phyloP scores from a whole-genome alignment of 768 basidiomycete genomes.

The Pilatotrama ljubarskyi region DNA sequence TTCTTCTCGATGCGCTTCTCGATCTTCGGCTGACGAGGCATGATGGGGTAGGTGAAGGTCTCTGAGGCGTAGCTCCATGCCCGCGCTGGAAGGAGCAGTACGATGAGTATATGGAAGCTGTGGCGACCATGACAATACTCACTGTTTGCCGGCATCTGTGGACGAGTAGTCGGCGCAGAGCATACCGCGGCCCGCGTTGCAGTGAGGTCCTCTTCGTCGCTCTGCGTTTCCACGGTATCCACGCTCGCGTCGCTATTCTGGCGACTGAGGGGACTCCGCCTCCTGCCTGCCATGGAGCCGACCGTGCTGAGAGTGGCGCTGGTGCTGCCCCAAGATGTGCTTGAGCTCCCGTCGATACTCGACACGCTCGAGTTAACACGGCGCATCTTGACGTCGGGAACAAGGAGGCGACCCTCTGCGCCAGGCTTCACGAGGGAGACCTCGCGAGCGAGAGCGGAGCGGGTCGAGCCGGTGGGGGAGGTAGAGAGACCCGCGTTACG shows the following conservation, averaged over 20 bases:
- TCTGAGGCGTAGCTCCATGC: conserved; percentile 76
- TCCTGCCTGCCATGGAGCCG: conserved; percentile 17
- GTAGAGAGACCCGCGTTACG: conserved; percentile 28
- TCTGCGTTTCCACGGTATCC: conserved; percentile 29
- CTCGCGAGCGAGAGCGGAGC: conserved; percentile 36
- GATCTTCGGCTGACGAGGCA: conserved; percentile 56
- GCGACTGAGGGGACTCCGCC: conserved; percentile 42
- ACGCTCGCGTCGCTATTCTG: conserved; percentile 43
- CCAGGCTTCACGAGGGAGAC: conserved; percentile 56
- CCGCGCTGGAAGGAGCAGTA: conserved; percentile 43
- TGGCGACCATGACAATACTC: conserved; percentile 20
- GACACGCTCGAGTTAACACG: conserved; percentile 24
- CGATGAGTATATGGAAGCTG: conserved; percentile 6
- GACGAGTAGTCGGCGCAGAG: conserved; percentile 13
- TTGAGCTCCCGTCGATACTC: conserved; percentile 17
- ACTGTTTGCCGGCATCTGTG: background rate
- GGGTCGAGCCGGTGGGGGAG: conserved; percentile 36
- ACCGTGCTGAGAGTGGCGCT: conserved; percentile 4
- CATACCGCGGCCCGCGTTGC: conserved; percentile 2
- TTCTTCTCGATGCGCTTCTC: conserved; percentile 51
- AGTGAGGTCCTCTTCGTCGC: conserved; percentile 29
- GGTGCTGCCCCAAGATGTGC: conserved; percentile 17
- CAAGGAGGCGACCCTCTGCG: conserved; percentile 65
- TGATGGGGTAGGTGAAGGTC: conserved; percentile 64
- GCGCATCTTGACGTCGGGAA: conserved; percentile 46